Base-by-base conservation (phyloP, 768 basidiomycete species). In the Cystofilobasidium macerans region DNA sequence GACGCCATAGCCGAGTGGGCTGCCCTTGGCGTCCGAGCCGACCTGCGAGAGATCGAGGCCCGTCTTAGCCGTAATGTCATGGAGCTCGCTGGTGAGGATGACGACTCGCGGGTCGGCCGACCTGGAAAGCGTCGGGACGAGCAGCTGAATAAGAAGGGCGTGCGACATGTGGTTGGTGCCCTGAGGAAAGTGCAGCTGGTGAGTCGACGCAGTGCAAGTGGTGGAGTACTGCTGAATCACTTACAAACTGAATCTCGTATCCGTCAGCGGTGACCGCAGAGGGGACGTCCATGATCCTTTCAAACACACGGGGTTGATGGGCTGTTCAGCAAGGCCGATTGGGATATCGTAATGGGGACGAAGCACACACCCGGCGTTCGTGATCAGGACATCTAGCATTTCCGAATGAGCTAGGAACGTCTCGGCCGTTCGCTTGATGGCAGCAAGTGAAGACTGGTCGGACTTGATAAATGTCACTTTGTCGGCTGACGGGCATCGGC, bases 301-400 rank as follows among this genome's bases (percentile, higher is more conserved):
- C n/a, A n/a, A n/a, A n/a, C n/a, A n/a, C n/a, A n/a, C n/a, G n/a
- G n/a, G n/a, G n/a, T n/a, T n/a, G n/a, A n/a, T n/a, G n/a, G n/a
- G n/a, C n/a, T n/a, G n/a, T n/a, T n/a, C n/a, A n/a, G n/a, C n/a
- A n/a, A n/a, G n/a, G n/a, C n/a, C n/a, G n/a, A n/a, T n/a, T n/a
- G n/a, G n/a, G n/a, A n/a, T n/a, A n/a, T n/a, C n/a, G n/a, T n/a
- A n/a, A n/a, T n/a, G n/a, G n/a, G n/a, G n/a, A n/a, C n/a, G n/a
- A n/a, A n/a, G n/a, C n/a, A n/a, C n/a, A n/a, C n/a, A n/a, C n/a
- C 57, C 57, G 9, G 57, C 57, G 36, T 57, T 57, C 30, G 22
- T 22, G 18, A 57, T 26, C 33, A 57, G 36, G 57, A 57, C 36
- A 18, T 57, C 57, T 3, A 57, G 57, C 36, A 14, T 11, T 8